Percentiles rank a stretch among this genome's conserved stretches.
Conservation (phyloP, 495 filamentous ascomycete species). For the Daldinia decipiens region DNA sequence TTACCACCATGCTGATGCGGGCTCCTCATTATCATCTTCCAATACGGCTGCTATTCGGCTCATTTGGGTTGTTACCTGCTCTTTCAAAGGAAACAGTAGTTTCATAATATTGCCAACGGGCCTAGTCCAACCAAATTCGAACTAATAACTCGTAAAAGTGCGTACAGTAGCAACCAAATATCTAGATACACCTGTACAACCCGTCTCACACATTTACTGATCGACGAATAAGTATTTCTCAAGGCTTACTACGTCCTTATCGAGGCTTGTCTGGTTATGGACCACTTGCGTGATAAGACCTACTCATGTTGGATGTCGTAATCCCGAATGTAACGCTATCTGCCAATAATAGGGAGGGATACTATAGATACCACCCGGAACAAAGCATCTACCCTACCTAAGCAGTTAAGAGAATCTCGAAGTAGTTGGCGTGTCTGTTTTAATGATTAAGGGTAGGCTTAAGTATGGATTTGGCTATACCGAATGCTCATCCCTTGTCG, state of each 20-base stretch:
- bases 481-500: neutral
- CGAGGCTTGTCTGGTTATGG: neutral
- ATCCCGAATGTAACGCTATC: conserved; percentile 1
- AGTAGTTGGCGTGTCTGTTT: neutral
- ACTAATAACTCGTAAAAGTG: neutral
- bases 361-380: neutral
- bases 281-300: neutral
- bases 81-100: neutral
- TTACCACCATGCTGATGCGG: neutral
- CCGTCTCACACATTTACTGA: neutral
- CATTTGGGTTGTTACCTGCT: neutral
- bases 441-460: neutral
- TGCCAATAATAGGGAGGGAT: neutral
- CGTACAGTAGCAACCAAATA: neutral
- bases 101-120: neutral
- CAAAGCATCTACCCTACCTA: neutral
- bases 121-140: neutral
- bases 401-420: neutral
- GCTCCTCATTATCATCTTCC: neutral
- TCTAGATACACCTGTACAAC: neutral
- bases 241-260: neutral
- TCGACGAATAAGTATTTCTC: neutral
- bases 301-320: neutral
- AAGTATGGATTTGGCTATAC: neutral
- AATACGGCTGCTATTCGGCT: neutral